Base-by-base conservation (phyloP, 2,329 filamentous ascomycete genomes). In the Fusarium penzigii region DNA sequence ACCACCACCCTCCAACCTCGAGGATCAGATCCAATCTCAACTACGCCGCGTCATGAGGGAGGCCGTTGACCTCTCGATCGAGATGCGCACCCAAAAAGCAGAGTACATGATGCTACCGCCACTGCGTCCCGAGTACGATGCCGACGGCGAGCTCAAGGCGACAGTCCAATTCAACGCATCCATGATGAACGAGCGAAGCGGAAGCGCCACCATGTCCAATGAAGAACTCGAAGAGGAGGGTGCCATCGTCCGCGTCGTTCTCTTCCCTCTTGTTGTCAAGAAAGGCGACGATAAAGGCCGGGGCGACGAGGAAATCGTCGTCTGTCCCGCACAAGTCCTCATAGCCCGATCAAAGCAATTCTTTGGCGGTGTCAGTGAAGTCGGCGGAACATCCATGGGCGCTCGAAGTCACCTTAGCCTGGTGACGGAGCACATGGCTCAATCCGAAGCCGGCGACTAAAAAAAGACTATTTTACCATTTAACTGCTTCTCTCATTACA, bases 41-140 rank as follows among this genome's bases (percentile, higher is more conserved):
- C 81, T 99, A 48, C 88, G 89, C 65, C 91, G 90, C 63, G 92
- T 99, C 46, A 86, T 99, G 73, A 85, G 85, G 60, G 85, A 93
- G 56, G 94, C 95, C 1, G 94, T 97, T 45, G 88, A 90, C 52
- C 83, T 99, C 11, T 92, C 92, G 1, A 86, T 99, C 60, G 92
- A 97, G 75, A 99, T 99, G 94, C 92, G 94, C 69, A 95, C 89
- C 14, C 94, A 99, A 71, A 86, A 91, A 53, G 92, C 94, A 38
- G 94, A 97, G 76, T 99, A 96, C 77, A 94, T 96, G 78, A 99
- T 99, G 93, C 85, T 97, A 16, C 93, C 94, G 29, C 94, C 94
- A 5, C 79, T 96, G 50, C 90, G 94, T 71, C 94, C 94, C 17
- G 92, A 97, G 71, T 97, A 96, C 72, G 92, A 97, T 72, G 88